Base-by-base conservation (phyloP, 495 filamentous ascomycete species). In the Penicillium waksmanii region DNA sequence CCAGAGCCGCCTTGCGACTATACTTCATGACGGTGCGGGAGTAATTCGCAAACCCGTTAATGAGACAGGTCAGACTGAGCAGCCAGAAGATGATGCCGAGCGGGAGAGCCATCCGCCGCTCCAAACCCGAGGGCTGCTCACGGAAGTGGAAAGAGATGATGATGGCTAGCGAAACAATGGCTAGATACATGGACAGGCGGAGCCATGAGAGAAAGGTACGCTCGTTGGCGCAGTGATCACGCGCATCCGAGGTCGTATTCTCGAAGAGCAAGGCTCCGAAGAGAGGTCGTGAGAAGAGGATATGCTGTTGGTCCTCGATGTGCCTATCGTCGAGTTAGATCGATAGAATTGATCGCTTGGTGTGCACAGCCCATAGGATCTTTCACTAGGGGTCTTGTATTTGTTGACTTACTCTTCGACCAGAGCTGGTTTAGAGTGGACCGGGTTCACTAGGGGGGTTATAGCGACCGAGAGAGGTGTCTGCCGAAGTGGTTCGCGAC, bases 141-240 rank as follows among this genome's bases (percentile, higher is more conserved):
- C 90, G 90, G 53, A 98, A 85, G 63, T 98, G 93, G 73, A 98
- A 98, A 8, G 92, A 96, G 40, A 96, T 82, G 9, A 95, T 83
- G 60, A 98, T 96, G 42, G 95, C 95, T 17, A 94, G 79, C 9
- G 91, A 84, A 18, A 98, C 94, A 34, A 98, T 78, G 54, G 92
- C 84, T 80, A 98, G 89, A 78, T 96, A 97, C 66, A 97, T 85
- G 17, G 90, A 88, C 5, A 98, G 85, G 3, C 95, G 87, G 5
- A 98, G 87, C 85, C 93, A 97, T 18, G 96, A 97, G 52, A 98
- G 88, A 69, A 98, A 98, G 18, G 89, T 84, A 46, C 82, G 79
- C 62, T 84, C 82, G 51, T 83, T 84, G 31, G 82, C 82, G 62
- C 77, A 81, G 72, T 83, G 81, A 59, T 84, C 82, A 35, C 95